A percentile compares a stretch with the other conserved stretches of the same genome.
phyloP scores from a whole-genome alignment of 305 asterid genomes.

The Nicotiana rustica region DNA sequence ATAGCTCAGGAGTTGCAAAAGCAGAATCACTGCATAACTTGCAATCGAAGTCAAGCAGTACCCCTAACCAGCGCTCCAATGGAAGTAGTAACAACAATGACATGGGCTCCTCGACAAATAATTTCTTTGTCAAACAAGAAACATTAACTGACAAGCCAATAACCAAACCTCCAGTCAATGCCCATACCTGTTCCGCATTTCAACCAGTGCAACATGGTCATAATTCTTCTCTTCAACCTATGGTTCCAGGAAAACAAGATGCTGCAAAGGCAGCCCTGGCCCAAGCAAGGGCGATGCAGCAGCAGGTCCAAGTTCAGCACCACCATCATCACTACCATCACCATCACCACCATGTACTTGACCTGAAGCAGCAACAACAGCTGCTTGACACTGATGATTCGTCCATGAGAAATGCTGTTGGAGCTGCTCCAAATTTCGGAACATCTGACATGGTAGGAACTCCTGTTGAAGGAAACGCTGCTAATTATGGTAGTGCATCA shows the following conservation, averaged over 20 bases:
- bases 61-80: conserved; percentile 54
- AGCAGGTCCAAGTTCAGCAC: conserved; percentile 54
- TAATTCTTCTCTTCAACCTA: conserved; percentile 42
- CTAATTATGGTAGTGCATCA: conserved; percentile 55
- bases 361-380: conserved; percentile 46
- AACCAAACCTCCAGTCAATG: conserved; percentile 37
- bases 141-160: conserved; percentile 37
- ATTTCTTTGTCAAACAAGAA: conserved; percentile 47
- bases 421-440: conserved; percentile 39
- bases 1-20: conserved; percentile 54
- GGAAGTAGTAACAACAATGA: conserved; percentile 61
- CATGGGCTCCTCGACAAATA: conserved; percentile 64
- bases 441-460: conserved; percentile 37
- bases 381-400: conserved; percentile 40
- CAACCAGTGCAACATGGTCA: conserved; percentile 49
- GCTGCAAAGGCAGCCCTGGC: conserved; percentile 39
- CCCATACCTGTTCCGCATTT: conserved; percentile 44
- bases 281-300: conserved; percentile 44
- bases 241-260: conserved; percentile 40
- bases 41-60: conserved; percentile 47
- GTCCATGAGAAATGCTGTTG: conserved; percentile 38
- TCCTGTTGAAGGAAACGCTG: conserved; percentile 47
- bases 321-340: conserved; percentile 62
- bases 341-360: conserved; percentile 55
- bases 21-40: conserved; percentile 48